Base-by-base conservation (phyloP, 2,329 filamentous ascomycete species). In the Aspergillus sp. region DNA sequence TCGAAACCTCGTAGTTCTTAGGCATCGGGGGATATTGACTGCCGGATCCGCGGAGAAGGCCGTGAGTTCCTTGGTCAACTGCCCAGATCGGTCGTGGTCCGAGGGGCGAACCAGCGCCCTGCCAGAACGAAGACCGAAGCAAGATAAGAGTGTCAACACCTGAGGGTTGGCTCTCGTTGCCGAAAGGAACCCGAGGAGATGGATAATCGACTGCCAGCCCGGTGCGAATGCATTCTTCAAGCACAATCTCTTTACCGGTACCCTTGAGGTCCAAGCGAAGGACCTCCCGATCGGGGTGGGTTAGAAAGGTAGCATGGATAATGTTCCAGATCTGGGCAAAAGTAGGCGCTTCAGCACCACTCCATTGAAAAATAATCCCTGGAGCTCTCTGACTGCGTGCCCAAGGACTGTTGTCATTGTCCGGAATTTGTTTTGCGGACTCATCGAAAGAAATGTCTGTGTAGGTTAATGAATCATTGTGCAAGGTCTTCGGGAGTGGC, bases 41-140 rank as follows among this genome's bases (percentile, higher is more conserved):
- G 6, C 63, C 50, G 0, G 67, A 57, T 4, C 60, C 53, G n/a
- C 70, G 66, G n/a, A 66, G 53, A 13, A 52, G 58, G n/a, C 66
- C 65, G 27, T 73, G 64, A 40, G 64, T 69, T 5, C 61, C 66
- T 48, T 81, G 74, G 44, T 79, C 77, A 3, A 83, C 80, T 6
- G 81, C 79, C 87, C 87, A 89, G 58, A 81, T 80, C 2, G 86
- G 81, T 20, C 86, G 86, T 46, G 86, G 77, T 11, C 87, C 87
- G 56, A 88, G 82, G 6, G 87, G 87, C 1, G 86, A 88, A 17
- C 82, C 86, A 30, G 87, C 87, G 46, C 87, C 87, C 66, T 89
- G 87, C 86, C 87, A 89, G 77, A 89, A 89, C 34, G 86, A 75
- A 44, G 78, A 77, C 56, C 83, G 77, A 2, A 83, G 74, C 46